Percentiles rank a stretch among this genome's conserved stretches.
These are phyloP conservation scores for Brassica incana DNA, from an alignment of 345 rosid species.

Conservation along the genomic window DNA sequence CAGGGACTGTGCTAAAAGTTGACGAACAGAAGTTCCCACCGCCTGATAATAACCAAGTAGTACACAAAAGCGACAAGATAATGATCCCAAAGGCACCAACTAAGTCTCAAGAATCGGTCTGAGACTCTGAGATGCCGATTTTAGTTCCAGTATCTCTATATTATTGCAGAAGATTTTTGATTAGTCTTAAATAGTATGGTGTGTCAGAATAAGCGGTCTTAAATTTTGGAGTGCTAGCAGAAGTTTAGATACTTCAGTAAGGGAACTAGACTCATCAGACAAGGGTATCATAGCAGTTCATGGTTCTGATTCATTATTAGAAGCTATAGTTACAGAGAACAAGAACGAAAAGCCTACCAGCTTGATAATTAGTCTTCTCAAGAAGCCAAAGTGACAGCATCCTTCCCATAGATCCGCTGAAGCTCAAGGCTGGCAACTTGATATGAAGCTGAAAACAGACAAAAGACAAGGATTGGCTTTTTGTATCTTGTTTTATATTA, in stretches of 20 bases:
- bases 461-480: conserved; percentile 9
- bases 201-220: conserved; percentile 39
- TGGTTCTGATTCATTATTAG: conserved; percentile 15
- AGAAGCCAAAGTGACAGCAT: conserved; percentile 40
- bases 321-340: conserved; percentile 17
- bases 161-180: conserved; percentile 16
- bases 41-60: conserved; percentile 18
- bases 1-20: conserved; percentile 26
- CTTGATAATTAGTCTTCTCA: conserved; percentile 28
- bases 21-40: conserved; percentile 16
- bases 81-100: conserved; percentile 14
- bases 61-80: neutral
- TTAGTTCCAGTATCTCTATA: conserved; percentile 14
- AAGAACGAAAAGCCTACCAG: conserved; percentile 18
- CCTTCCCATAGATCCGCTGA: conserved; percentile 83
- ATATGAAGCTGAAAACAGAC: conserved; percentile 63
- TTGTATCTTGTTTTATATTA: conserved; percentile 20
- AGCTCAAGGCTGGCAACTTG: conserved; percentile 86
- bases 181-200: conserved; percentile 6
- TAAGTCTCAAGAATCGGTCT: conserved; percentile 23
- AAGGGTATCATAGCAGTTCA: conserved; percentile 14
- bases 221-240: conserved; percentile 25
- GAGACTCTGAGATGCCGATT: conserved; percentile 28
- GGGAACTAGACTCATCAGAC: conserved; percentile 27
- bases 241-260: conserved; percentile 8